phyloP scores from a whole-genome alignment of 441 rosid species.

The Euphorbia neoarborescens region DNA sequence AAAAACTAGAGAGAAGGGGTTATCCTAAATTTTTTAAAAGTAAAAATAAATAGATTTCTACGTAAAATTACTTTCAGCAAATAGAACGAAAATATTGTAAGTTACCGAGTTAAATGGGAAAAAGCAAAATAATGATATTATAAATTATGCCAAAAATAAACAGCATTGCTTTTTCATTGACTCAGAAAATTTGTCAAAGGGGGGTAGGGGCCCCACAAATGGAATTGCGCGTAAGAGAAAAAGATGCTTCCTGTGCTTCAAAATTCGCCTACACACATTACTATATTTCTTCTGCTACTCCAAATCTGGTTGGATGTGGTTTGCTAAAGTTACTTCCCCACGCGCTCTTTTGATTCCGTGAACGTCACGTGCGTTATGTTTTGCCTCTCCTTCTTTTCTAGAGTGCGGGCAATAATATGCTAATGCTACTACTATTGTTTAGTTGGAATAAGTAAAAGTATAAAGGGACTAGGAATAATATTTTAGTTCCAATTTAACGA shows the following conservation, averaged over 20 bases:
- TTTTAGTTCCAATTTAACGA: not conserved
- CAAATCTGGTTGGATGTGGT: constrained; percentile 17
- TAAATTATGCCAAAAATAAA: no score
- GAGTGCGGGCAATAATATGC: constrained; percentile 5
- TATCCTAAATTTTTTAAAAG: no score
- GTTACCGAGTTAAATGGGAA: no score
- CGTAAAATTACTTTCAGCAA: no score
- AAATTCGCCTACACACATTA: constrained; percentile 11
- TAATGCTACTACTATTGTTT: not conserved
- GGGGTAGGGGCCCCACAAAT: not conserved
- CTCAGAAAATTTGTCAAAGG: constrained; percentile 41
- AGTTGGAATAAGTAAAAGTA: constrained; percentile 8
- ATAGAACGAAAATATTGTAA: no score
- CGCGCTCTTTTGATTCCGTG: constrained; percentile 2
- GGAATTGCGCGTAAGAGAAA: not conserved
- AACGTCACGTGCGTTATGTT: not conserved
- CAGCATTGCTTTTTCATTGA: constrained; percentile 34
- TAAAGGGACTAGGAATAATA: constrained; percentile 7
- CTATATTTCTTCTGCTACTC: constrained; percentile 12
- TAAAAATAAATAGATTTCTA: no score
- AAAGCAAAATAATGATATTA: no score
- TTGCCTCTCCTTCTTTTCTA: not conserved
- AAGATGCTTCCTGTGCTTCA: constrained; percentile 15
- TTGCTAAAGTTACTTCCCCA: not conserved
- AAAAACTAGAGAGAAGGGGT: no score